Evolutionary conservation across 1,284 basidiomycete genomes (phyloP).

Genomic region (Apiotrichum sp.): DNA sequence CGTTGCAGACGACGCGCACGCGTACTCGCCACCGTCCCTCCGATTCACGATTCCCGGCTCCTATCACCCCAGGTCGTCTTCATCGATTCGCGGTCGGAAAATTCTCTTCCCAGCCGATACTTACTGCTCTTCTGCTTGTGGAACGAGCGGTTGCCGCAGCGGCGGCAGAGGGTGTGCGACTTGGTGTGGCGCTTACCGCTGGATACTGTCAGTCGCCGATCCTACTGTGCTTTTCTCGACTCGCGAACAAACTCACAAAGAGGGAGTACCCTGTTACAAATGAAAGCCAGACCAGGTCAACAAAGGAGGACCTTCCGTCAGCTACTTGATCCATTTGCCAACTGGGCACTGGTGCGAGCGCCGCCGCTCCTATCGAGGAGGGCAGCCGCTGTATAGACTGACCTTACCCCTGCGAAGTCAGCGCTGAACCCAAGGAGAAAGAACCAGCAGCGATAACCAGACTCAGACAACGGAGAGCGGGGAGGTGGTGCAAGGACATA

Average conservation of each 20-base stretch:
- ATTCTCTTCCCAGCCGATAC: constrained; percentile 33
- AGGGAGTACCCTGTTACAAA: constrained; percentile 68
- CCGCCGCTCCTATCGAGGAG: neutral
- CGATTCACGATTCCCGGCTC: no score
- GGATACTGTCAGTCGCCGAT: neutral
- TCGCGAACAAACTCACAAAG: constrained; percentile 56
- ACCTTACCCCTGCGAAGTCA: constrained; percentile 15
- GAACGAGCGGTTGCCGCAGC: constrained; percentile 87
- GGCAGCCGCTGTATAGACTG: constrained; percentile 5
- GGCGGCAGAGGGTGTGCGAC: constrained; percentile 93
- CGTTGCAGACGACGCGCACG: no score
- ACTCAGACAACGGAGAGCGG: no score
- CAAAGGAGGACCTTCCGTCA: constrained; percentile 44
- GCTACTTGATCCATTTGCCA: constrained; percentile 10
- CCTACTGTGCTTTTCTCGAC: no score
- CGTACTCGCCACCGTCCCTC: no score
- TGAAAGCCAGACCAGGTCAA: constrained; percentile 60
- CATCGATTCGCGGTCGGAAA: no score
- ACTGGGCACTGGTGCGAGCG: neutral
- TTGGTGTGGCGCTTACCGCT: constrained; percentile 95
- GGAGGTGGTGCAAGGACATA: no score
- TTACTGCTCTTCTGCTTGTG: constrained; percentile 95
- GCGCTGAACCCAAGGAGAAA: neutral
- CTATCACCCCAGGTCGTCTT: no score
- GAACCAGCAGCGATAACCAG: no score